These are phyloP conservation scores for Globisporangium cystogenes DNA, from an alignment of 352 stramenopile species.

Conservation along the genomic window DNA sequence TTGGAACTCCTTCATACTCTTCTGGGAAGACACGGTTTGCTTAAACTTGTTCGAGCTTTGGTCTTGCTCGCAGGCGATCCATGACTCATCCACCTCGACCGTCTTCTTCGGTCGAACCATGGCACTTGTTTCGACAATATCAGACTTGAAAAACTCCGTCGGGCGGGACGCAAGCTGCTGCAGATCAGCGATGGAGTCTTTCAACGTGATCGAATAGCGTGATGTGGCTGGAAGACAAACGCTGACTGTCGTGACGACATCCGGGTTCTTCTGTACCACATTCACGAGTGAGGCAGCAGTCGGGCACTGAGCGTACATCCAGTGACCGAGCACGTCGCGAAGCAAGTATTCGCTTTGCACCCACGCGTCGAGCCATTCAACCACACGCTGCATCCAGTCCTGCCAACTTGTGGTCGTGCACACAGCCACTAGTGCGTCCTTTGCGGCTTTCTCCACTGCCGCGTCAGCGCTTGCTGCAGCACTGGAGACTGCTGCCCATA, in stretches of 20 bases:
- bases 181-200: constrained; percentile 28
- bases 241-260: constrained; percentile 12
- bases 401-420: constrained; percentile 28
- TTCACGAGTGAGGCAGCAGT: constrained; percentile 20
- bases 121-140: constrained; percentile 40
- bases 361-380: constrained; percentile 53
- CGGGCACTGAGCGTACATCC: constrained; percentile 48
- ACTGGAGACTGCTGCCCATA: constrained; percentile 33
- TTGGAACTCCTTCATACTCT: constrained; percentile 27
- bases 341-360: constrained; percentile 40
- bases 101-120: constrained; percentile 31
- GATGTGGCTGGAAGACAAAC: constrained; percentile 17
- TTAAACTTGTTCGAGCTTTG: constrained; percentile 17
- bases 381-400: constrained; percentile 50
- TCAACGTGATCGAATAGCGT: constrained; percentile 25
- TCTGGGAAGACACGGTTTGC: constrained; percentile 20
- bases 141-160: constrained; percentile 32
- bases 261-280: constrained; percentile 12
- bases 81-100: constrained; percentile 30
- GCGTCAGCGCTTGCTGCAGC: constrained; percentile 15
- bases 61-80: constrained; percentile 25
- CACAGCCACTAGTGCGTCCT: constrained; percentile 19
- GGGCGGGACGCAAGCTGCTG: constrained; percentile 39
- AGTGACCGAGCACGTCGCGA: constrained; percentile 60
- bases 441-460: constrained; percentile 8